Conservation (phyloP, 1,284 basidiomycete genomes). For the Athelia sp. region DNA sequence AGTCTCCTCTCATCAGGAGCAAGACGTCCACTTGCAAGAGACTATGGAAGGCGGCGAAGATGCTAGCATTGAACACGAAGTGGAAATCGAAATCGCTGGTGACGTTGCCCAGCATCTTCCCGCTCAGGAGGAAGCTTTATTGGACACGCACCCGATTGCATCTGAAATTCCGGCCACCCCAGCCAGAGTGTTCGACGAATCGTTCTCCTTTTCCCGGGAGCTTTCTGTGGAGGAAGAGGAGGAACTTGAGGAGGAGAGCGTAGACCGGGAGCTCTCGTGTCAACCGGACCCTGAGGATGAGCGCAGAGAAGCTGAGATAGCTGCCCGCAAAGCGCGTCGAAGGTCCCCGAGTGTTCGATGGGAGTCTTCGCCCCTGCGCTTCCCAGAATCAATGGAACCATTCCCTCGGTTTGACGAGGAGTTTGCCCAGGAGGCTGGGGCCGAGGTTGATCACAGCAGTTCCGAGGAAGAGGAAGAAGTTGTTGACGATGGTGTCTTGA, state of each 20-base stretch:
- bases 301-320: not conserved
- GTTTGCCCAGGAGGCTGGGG: slow-evolving; percentile 13
- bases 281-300: slow-evolving; percentile 19
- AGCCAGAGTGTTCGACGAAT: not conserved
- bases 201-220: not conserved
- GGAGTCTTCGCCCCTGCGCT: not conserved
- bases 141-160: too few species aligned
- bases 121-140: too few species aligned
- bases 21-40: not conserved
- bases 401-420: slow-evolving; percentile 4
- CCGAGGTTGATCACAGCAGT: slow-evolving; percentile 21
- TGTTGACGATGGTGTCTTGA: slow-evolving; percentile 46
- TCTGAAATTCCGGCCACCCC: too few species aligned
- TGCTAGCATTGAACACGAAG: not conserved
- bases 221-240: slow-evolving; percentile 24
- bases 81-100: not conserved
- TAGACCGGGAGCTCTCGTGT: slow-evolving; percentile 27
- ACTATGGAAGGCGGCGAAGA: not conserved
- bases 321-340: not conserved
- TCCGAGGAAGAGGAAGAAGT: slow-evolving; percentile 22
- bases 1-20: too few species aligned
- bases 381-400: not conserved
- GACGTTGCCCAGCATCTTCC: not conserved
- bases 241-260: slow-evolving; percentile 25
- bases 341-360: not conserved